Evolutionary conservation across 306 rosid genomes (phyloP).

Genomic region (Vicia villosa): DNA sequence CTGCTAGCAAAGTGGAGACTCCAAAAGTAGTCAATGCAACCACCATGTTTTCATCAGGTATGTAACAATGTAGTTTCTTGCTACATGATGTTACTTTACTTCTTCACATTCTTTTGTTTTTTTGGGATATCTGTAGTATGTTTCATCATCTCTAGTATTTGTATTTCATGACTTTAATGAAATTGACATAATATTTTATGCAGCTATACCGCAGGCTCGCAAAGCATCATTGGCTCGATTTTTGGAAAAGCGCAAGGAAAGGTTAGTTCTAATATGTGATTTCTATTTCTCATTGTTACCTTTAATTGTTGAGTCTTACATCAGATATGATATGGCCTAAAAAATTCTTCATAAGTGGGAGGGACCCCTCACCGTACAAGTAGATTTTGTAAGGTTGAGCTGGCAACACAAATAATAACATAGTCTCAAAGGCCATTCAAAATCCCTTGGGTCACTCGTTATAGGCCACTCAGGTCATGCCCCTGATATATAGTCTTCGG

Average conservation of each 20-base stretch:
- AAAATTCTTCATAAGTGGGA: neutral
- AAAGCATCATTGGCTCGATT: slow-evolving; percentile 89
- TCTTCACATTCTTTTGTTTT: neutral
- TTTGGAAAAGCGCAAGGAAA: slow-evolving; percentile 89
- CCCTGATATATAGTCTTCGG: neutral
- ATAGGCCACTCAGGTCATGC: neutral
- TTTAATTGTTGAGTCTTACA: neutral
- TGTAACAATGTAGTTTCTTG: neutral
- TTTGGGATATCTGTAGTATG: neutral
- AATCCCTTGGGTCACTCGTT: neutral
- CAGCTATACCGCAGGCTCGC: slow-evolving; percentile 87
- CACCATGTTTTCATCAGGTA: slow-evolving; percentile 72
- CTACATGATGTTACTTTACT: slow-evolving; percentile 7
- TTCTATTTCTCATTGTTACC: neutral
- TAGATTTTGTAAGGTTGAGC: neutral
- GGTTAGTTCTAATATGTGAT: slow-evolving; percentile 46
- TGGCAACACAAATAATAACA: neutral
- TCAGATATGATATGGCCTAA: neutral
- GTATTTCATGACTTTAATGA: slow-evolving; percentile 2
- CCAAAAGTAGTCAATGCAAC: slow-evolving; percentile 51
- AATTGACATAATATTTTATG: slow-evolving; percentile 11
- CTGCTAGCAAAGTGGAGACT: slow-evolving; percentile 62
- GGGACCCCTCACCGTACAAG: neutral
- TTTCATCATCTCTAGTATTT: slow-evolving; percentile 16
- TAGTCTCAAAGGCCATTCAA: neutral